Percentiles rank a stretch among this genome's conserved stretches.
Evolutionary conservation across 176 grass and related monocot genomes (phyloP).

Genomic region (Echinochloa phyllopogon): DNA sequence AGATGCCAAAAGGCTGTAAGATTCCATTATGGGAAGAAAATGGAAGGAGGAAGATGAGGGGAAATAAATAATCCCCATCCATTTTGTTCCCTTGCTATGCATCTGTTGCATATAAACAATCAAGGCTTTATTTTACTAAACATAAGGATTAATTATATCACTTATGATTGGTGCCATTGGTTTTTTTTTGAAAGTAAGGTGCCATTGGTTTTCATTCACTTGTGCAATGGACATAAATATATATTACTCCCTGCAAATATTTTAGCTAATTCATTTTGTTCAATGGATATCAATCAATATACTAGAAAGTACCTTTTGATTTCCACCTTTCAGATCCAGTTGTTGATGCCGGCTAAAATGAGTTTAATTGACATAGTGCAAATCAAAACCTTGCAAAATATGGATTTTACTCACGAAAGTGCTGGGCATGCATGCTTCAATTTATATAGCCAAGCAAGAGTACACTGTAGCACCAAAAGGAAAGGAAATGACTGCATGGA

Average conservation of each 20-base stretch:
- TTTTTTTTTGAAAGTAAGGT: too few species aligned
- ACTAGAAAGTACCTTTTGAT: neutral
- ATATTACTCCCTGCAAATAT: neutral
- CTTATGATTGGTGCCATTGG: constrained; percentile 25
- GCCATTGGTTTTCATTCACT: too few species aligned
- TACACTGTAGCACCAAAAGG: neutral
- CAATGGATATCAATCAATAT: too few species aligned
- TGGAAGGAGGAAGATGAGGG: neutral
- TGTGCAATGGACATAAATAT: neutral
- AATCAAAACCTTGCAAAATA: neutral
- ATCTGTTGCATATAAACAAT: constrained; percentile 46
- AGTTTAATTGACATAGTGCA: neutral
- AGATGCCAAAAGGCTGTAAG: constrained; percentile 65
- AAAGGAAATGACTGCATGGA: neutral
- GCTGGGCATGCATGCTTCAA: neutral
- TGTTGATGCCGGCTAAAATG: neutral
- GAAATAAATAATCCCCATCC: constrained; percentile 17
- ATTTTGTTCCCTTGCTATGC: constrained; percentile 49
- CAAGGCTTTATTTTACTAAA: constrained; percentile 10
- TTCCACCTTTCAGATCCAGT: neutral
- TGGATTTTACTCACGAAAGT: neutral
- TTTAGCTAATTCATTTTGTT: neutral
- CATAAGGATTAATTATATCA: neutral
- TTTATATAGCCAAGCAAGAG: neutral
- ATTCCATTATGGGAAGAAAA: constrained; percentile 44